Conservation (phyloP, 2,329 filamentous ascomycete species). For the Trichoderma harzianum region DNA sequence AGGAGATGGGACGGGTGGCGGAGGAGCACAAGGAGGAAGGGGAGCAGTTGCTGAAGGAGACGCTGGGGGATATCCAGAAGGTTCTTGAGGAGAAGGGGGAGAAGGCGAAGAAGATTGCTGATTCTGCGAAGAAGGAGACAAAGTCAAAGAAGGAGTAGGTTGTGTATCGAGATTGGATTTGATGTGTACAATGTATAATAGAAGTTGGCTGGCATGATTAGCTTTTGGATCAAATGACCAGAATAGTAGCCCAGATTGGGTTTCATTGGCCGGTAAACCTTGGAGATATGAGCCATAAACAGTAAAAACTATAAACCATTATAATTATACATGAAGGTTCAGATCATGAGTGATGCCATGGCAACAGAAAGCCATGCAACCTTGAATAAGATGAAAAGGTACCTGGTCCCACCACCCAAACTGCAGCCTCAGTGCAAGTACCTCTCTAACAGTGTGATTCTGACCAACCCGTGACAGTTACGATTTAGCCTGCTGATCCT, state of each 20-base stretch:
- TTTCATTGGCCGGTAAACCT: neutral
- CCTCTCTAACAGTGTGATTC: neutral
- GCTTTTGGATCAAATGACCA: neutral
- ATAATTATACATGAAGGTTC: neutral
- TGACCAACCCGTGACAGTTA: neutral
- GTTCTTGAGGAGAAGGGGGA: slow-evolving; percentile 59
- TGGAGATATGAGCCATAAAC: neutral
- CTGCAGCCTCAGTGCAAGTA: neutral
- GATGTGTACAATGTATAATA: neutral
- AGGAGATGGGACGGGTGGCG: slow-evolving; percentile 61
- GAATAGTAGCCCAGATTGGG: neutral
- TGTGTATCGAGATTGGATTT: neutral
- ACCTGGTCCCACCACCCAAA: neutral
- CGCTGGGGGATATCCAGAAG: slow-evolving; percentile 62
- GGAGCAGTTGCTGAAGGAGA: slow-evolving; percentile 65
- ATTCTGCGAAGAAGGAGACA: slow-evolving; percentile 50
- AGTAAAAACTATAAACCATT: neutral
- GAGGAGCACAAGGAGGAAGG: slow-evolving; percentile 67
- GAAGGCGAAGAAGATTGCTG: slow-evolving; percentile 56
- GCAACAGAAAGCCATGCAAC: neutral
- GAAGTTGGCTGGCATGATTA: neutral
- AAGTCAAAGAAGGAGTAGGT: neutral
- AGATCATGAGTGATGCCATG: neutral
- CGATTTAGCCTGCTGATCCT: neutral
- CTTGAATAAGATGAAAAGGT: neutral